Conservation (phyloP, 2,329 filamentous ascomycete species). For the Chaetomium globosum region DNA sequence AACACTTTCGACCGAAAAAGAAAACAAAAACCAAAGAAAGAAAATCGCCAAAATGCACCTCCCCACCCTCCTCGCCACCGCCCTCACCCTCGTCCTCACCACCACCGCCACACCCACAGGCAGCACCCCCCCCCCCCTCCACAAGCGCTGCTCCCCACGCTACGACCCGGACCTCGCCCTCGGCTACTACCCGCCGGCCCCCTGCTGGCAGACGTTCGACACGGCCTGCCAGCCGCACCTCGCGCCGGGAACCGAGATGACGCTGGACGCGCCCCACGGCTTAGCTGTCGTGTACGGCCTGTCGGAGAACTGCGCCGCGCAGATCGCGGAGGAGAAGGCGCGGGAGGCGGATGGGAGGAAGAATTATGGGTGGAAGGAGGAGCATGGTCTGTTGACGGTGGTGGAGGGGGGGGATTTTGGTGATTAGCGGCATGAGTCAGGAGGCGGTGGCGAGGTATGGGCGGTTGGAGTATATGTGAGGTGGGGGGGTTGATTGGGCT, state of each 20-base stretch:
- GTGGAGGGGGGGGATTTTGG: conserved; percentile 31
- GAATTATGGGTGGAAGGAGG: conserved; percentile 35
- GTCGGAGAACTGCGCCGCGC: conserved; percentile 30
- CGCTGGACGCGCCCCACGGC: conserved; percentile 31
- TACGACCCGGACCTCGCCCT: conserved; percentile 31
- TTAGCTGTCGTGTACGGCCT: conserved; percentile 35
- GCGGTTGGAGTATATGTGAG: conserved; percentile 15
- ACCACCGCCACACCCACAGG: background rate
- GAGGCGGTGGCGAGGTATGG: conserved; percentile 29
- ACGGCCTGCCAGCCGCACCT: conserved; percentile 35
- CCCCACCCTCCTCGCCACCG: background rate
- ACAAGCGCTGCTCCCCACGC: conserved; percentile 36
- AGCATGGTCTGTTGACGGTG: conserved; percentile 33
- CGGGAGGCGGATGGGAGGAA: conserved; percentile 34
- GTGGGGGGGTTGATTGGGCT: background rate
- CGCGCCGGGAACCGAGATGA: conserved; percentile 29
- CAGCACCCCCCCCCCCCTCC: background rate
- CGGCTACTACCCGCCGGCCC: conserved; percentile 37
- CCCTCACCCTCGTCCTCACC: conserved; percentile 1
- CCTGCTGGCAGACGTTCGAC: conserved; percentile 39
- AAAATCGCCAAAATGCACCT: conserved; percentile 9
- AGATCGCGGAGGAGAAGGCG: conserved; percentile 36
- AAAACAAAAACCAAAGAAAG: no score
- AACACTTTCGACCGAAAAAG: no score
- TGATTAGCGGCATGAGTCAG: conserved; percentile 36